Percentiles rank a stretch among this genome's conserved stretches.
Evolutionary conservation across 2,329 filamentous ascomycete species (phyloP).

Genomic region (Fusarium sp.): DNA sequence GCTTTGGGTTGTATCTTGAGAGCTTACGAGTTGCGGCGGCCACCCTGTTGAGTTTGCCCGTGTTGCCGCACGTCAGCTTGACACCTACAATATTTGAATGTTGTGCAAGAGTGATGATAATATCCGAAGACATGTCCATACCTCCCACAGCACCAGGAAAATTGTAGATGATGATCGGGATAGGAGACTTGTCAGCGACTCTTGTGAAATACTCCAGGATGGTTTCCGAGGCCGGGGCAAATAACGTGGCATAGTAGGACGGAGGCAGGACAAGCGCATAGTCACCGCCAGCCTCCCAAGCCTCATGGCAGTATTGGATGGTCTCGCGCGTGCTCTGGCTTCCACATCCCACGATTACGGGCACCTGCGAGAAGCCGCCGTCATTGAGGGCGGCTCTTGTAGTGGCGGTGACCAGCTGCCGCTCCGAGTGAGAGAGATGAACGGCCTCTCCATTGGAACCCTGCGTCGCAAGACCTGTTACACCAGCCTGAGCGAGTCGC

Average conservation of each 20-base stretch:
- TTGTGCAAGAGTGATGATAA: conserved; percentile 69
- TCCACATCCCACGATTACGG: conserved; percentile 82
- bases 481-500: conserved; percentile 78
- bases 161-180: conserved; percentile 78
- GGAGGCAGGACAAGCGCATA: conserved; percentile 82
- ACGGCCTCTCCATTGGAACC: conserved; percentile 88
- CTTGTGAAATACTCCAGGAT: conserved; percentile 75
- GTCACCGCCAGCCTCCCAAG: conserved; percentile 77
- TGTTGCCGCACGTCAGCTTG: conserved; percentile 79
- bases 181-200: conserved; percentile 72
- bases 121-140: conserved; percentile 73
- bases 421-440: conserved; percentile 79
- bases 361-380: conserved; percentile 74
- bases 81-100: conserved; percentile 77
- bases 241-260: conserved; percentile 78
- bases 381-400: conserved; percentile 77
- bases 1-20: conserved; percentile 25
- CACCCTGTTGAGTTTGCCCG: conserved; percentile 75
- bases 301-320: conserved; percentile 76
- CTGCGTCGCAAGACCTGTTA: conserved; percentile 81
- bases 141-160: conserved; percentile 74
- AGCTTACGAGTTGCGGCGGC: conserved; percentile 67
- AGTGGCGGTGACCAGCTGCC: conserved; percentile 74
- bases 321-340: conserved; percentile 80
- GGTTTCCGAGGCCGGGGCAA: conserved; percentile 65